Evolutionary conservation across 2,329 filamentous ascomycete genomes (phyloP).

Genomic region (Acrocalymma vagum): DNA sequence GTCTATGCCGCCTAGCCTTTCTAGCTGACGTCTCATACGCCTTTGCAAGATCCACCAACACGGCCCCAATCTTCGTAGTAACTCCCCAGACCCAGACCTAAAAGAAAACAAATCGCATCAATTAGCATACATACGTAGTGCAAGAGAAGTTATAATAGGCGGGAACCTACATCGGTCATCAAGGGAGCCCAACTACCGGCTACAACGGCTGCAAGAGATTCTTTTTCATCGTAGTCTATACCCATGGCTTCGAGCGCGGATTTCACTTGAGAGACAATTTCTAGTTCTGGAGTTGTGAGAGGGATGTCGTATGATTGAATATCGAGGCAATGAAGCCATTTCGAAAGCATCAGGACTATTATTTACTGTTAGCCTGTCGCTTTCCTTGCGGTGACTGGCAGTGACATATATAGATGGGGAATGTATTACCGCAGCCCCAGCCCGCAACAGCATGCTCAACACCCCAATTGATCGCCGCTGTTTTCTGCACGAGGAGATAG

Average conservation of each 20-base stretch:
- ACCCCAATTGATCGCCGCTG: constrained; percentile 41
- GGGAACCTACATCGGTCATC: constrained; percentile 34
- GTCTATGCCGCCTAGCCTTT: too few species aligned
- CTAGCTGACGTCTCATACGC: too few species aligned
- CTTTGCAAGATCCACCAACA: constrained; percentile 19
- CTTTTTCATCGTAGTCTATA: constrained; percentile 17
- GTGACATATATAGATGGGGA: too few species aligned
- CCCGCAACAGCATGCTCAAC: constrained; percentile 45
- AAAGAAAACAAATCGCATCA: too few species aligned
- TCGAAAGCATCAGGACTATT: constrained; percentile 39
- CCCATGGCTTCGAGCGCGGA: constrained; percentile 33
- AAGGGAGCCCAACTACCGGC: constrained; percentile 35
- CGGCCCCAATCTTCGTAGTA: constrained; percentile 25
- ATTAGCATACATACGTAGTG: neutral
- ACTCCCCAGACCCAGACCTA: constrained; percentile 24
- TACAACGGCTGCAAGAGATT: constrained; percentile 33
- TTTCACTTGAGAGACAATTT: constrained; percentile 30
- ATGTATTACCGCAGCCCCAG: constrained; percentile 41
- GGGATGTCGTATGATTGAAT: constrained; percentile 16
- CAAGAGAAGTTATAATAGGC: neutral
- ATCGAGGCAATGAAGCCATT: constrained; percentile 43
- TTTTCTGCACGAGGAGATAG: constrained; percentile 38
- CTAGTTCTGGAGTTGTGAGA: constrained; percentile 26
- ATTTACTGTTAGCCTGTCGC: too few species aligned
- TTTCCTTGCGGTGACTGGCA: too few species aligned